These are phyloP conservation scores for Erodium maritimum DNA, from an alignment of 345 rosid species.

Conservation along the genomic window DNA sequence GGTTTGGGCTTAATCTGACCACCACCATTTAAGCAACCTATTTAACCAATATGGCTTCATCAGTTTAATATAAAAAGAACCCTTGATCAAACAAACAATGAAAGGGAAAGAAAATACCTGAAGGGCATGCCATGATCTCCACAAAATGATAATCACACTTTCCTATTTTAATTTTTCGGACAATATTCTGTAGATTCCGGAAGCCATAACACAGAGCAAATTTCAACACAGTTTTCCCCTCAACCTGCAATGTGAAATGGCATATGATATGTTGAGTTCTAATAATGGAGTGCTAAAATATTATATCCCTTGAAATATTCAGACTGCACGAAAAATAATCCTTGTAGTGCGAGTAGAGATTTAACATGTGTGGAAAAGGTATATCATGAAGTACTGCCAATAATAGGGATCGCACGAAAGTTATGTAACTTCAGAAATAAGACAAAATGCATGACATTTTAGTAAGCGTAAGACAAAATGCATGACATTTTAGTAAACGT, in stretches of 20 bases:
- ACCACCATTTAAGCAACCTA: slow-evolving; percentile 92
- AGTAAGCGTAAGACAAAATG: no score
- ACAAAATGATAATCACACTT: slow-evolving; percentile 88
- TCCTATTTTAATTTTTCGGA: slow-evolving; percentile 57
- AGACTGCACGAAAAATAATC: no score
- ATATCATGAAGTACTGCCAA: no score
- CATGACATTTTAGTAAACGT: no score
- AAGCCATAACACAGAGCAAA: slow-evolving; percentile 89
- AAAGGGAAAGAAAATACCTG: slow-evolving; percentile 36
- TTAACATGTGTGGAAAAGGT: no score
- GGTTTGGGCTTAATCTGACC: slow-evolving; percentile 89
- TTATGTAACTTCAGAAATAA: no score
- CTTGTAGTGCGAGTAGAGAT: no score
- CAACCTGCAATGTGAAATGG: slow-evolving; percentile 37
- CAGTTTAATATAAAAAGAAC: neutral
- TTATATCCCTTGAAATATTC: no score
- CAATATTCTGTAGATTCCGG: slow-evolving; percentile 84
- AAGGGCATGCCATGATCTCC: slow-evolving; percentile 98
- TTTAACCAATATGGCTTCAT: neutral
- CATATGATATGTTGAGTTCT: neutral
- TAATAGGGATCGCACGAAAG: no score
- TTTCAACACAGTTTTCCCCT: slow-evolving; percentile 58
- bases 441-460: no score
- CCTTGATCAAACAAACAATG: neutral
- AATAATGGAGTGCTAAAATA: neutral